phyloP scores from a whole-genome alignment of 176 grass and related monocot species.

The Carex pumila region DNA sequence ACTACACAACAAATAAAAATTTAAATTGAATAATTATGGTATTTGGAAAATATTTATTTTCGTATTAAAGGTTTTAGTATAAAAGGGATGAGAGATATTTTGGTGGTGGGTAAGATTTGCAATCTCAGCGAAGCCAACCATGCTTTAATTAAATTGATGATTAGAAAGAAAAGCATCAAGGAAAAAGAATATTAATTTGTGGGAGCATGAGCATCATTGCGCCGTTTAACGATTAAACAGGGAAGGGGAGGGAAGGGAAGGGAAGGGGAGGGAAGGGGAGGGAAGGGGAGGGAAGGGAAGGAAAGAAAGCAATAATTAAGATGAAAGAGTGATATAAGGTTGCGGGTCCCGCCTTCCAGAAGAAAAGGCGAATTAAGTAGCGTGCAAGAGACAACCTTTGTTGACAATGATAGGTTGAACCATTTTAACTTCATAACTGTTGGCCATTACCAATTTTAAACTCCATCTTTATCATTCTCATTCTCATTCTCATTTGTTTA shows the following conservation, averaged over 20 bases:
- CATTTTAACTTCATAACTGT: conserved; percentile 21
- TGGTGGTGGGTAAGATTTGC: neutral
- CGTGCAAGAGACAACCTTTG: conserved; percentile 34
- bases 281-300: neutral
- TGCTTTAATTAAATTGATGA: neutral
- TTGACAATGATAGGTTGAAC: conserved; percentile 34
- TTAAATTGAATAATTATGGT: no score
- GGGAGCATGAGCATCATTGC: conserved; percentile 5
- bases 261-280: no score
- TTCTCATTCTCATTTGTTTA: neutral
- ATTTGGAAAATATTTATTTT: neutral
- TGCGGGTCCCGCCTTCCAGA: neutral
- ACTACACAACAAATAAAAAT: no score
- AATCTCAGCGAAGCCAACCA: neutral
- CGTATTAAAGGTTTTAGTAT: neutral
- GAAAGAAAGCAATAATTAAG: neutral
- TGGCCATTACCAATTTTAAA: conserved; percentile 22
- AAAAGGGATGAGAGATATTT: neutral
- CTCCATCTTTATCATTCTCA: neutral
- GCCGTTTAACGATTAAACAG: neutral
- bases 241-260: neutral
- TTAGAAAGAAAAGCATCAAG: neutral
- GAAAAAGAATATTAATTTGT: neutral
- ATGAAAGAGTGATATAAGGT: neutral
- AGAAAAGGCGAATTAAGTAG: conserved; percentile 6